These are phyloP conservation scores for Podaxis pistillaris DNA, from an alignment of 768 basidiomycete species.

Conservation along the genomic window DNA sequence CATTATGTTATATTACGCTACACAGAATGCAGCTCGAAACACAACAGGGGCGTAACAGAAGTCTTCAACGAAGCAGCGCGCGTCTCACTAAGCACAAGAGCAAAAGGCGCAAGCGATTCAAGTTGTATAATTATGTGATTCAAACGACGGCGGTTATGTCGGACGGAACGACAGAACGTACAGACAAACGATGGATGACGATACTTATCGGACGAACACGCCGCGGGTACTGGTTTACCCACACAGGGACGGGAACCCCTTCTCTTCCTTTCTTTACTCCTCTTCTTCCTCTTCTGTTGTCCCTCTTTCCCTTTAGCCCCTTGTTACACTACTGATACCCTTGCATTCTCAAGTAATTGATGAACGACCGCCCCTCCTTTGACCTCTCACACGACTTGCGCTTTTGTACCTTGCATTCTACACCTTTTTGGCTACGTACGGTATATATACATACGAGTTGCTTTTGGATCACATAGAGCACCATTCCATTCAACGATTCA, in stretches of 20 bases:
- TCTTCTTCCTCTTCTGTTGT: not conserved
- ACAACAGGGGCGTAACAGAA: conserved; percentile 91
- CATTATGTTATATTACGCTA: not conserved
- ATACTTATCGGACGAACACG: not conserved
- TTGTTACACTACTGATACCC: conserved; percentile 14
- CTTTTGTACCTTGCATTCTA: not conserved
- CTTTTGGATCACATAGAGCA: too few species aligned
- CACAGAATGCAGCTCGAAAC: conserved; percentile 97
- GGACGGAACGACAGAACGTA: not conserved
- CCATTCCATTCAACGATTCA: too few species aligned
- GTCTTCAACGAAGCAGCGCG: conserved; percentile 92
- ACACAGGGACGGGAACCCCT: not conserved
- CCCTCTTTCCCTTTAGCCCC: not conserved
- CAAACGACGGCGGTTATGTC: not conserved
- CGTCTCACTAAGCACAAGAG: conserved; percentile 72
- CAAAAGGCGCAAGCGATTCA: conserved; percentile 58
- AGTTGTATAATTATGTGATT: conserved; percentile 63
- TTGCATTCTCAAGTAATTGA: conserved; percentile 9
- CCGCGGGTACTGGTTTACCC: not conserved
- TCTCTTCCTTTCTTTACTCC: not conserved
- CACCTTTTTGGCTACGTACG: not conserved
- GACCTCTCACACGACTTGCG: too few species aligned
- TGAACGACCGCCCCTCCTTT: not conserved
- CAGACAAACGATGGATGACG: not conserved
- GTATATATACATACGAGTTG: not conserved